These are phyloP conservation scores for Pythium coloratum DNA, from an alignment of 352 stramenopile genomes.

Conservation along the genomic window DNA sequence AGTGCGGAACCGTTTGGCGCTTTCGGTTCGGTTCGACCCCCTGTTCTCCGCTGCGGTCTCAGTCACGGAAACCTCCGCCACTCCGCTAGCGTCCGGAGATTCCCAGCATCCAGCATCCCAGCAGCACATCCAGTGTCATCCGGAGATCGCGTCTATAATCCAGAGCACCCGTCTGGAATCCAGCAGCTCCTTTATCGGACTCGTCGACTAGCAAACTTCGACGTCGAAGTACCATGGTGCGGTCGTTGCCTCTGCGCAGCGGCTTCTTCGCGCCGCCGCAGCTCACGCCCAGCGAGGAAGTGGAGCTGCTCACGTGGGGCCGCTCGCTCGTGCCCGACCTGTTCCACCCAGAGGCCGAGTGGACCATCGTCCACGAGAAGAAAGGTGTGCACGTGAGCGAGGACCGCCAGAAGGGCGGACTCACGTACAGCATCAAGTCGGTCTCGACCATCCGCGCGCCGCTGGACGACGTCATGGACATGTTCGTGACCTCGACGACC, in stretches of 20 bases:
- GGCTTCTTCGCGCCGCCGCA: constrained; percentile 75
- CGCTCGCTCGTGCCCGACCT: constrained; percentile 69
- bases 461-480: constrained; percentile 80
- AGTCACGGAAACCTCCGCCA: constrained; percentile 6
- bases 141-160: neutral
- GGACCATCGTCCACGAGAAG: constrained; percentile 74
- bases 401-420: constrained; percentile 78
- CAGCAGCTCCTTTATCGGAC: neutral
- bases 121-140: neutral
- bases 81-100: constrained; percentile 3
- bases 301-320: constrained; percentile 72
- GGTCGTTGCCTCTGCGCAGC: constrained; percentile 70
- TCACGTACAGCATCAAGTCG: constrained; percentile 78
- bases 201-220: constrained; percentile 2
- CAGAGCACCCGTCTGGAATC: neutral
- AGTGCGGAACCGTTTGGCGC: constrained; percentile 12
- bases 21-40: constrained; percentile 6
- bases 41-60: constrained; percentile 4
- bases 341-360: constrained; percentile 70
- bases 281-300: constrained; percentile 60
- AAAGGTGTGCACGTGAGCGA: constrained; percentile 68
- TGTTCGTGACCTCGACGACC: constrained; percentile 63
- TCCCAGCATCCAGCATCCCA: neutral
- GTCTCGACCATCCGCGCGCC: constrained; percentile 53
- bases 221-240: constrained; percentile 49